Conservation (phyloP, 768 basidiomycete genomes). For the Termitomyces sp. region DNA sequence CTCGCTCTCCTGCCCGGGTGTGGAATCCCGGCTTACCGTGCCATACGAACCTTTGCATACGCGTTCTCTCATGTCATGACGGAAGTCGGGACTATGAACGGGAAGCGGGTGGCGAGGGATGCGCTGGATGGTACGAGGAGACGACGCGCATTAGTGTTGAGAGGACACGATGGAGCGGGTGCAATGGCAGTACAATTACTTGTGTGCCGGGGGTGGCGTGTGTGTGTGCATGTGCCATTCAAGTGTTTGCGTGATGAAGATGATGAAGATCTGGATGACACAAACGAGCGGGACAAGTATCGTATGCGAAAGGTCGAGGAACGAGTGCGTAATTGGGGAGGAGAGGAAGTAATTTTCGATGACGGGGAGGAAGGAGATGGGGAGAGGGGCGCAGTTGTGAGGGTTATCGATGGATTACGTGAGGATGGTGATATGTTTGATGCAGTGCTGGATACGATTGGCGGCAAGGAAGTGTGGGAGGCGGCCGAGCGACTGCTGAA, state of each 20-base stretch:
- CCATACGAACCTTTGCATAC: conserved; percentile 60
- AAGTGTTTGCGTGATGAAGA: conserved; percentile 12
- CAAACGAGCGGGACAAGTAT: conserved; percentile 25
- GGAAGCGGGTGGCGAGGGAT: conserved; percentile 2
- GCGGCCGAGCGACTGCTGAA: conserved; percentile 59
- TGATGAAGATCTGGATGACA: background rate
- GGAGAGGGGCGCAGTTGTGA: conserved; percentile 40
- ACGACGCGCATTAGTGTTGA: conserved; percentile 51
- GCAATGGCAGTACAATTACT: conserved; percentile 79
- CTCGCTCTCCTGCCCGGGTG: conserved; percentile 75
- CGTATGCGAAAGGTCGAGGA: conserved; percentile 45
- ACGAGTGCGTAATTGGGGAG: conserved; percentile 62
- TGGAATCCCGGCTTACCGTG: conserved; percentile 79
- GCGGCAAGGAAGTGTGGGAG: conserved; percentile 77
- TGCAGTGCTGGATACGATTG: conserved; percentile 77
- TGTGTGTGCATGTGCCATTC: conserved; percentile 61
- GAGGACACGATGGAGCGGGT: conserved; percentile 70
- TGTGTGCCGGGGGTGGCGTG: conserved; percentile 58
- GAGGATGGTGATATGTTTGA: conserved; percentile 64
- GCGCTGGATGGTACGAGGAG: conserved; percentile 17
- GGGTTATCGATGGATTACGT: conserved; percentile 45
- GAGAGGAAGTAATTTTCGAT: conserved; percentile 72
- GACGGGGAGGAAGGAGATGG: conserved; percentile 33
- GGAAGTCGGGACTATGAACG: conserved; percentile 4
- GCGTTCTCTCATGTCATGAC: conserved; percentile 25